Evolutionary conservation across 768 basidiomycete species (phyloP).

Genomic region (Mycena rosella): DNA sequence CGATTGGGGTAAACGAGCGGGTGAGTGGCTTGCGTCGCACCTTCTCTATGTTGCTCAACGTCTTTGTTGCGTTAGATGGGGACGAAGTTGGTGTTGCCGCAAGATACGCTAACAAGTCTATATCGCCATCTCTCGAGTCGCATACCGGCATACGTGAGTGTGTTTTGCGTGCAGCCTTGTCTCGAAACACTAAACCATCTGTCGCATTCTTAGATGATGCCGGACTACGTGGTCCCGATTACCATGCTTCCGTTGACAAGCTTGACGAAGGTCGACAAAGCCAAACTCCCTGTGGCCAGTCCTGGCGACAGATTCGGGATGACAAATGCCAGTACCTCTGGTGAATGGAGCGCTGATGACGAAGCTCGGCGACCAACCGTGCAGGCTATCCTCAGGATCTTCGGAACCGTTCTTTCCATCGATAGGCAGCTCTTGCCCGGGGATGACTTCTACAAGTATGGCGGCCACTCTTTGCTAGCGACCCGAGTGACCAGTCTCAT

Average conservation of each 20-base stretch:
- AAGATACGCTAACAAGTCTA: not conserved
- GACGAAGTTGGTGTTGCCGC: not conserved
- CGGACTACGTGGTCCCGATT: constrained; percentile 10
- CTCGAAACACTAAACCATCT: not conserved
- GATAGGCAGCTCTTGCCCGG: constrained; percentile 14
- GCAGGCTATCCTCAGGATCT: constrained; percentile 8
- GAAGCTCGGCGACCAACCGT: constrained; percentile 6
- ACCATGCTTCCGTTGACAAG: not conserved
- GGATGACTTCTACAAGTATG: constrained; percentile 23
- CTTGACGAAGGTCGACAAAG: not conserved
- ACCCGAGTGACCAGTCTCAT: constrained; percentile 22
- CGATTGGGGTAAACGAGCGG: not conserved
- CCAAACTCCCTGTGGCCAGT: constrained; percentile 13
- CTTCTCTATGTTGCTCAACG: not conserved
- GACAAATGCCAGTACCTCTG: not conserved
- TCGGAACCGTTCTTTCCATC: constrained; percentile 10
- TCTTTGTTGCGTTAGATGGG: no score
- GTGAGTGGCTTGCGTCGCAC: not conserved
- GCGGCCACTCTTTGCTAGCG: constrained; percentile 18
- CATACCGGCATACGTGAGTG: constrained; percentile 12
- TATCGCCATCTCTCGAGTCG: constrained; percentile 2
- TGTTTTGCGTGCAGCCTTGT: not conserved
- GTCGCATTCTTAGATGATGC: constrained; percentile 2
- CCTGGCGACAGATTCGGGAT: constrained; percentile 12
- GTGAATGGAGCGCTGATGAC: constrained; percentile 13